Percentiles rank a stretch among this genome's conserved stretches.
Conservation (phyloP, 148 eudicot genomes). For the Talinum fruticosum region DNA sequence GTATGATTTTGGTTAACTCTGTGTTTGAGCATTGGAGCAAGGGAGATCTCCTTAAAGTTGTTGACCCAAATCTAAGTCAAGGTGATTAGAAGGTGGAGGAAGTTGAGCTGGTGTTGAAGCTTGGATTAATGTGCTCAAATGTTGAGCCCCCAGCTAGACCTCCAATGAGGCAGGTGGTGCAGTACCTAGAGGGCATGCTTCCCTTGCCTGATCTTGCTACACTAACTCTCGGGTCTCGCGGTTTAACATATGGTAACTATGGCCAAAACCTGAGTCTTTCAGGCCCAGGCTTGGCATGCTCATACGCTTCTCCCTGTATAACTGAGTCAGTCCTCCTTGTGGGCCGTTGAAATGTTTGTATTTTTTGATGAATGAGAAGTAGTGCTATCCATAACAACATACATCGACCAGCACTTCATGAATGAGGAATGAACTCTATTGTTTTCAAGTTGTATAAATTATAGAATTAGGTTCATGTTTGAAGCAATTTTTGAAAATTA, state of each 20-base stretch:
- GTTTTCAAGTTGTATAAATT: no score
- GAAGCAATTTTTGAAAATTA: no score
- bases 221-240: conserved; percentile 8
- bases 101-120: background rate
- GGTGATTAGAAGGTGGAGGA: background rate
- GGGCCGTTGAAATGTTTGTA: background rate
- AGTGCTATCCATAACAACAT: no score
- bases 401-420: no score
- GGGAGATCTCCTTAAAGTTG: background rate
- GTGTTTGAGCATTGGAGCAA: conserved; percentile 8
- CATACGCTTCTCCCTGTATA: background rate
- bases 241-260: background rate
- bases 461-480: no score
- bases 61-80: conserved; percentile 1
- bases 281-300: background rate
- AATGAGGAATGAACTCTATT: no score
- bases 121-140: conserved; percentile 6
- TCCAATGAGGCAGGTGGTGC: conserved; percentile 10
- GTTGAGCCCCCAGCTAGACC: conserved; percentile 9
- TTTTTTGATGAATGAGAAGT: no score
- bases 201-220: conserved; percentile 4
- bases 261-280: background rate
- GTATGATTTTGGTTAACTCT: background rate
- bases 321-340: background rate
- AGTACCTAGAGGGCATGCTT: background rate